Percentiles rank a stretch among this genome's conserved stretches.
phyloP scores from a whole-genome alignment of 345 rosid genomes.

The Salix caprea region DNA sequence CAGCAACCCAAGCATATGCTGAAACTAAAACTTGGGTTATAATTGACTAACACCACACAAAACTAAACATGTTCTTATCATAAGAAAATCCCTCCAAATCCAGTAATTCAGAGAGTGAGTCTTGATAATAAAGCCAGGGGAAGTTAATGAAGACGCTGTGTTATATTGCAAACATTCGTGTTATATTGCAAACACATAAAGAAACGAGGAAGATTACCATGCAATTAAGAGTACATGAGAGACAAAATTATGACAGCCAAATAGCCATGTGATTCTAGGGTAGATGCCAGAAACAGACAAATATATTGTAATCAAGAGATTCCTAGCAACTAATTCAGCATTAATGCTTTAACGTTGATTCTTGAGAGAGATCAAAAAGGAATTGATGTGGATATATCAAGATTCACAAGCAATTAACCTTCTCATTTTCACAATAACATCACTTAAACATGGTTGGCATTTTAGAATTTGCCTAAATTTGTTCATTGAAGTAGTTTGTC shows the following conservation, averaged over 20 bases:
- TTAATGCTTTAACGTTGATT: background rate
- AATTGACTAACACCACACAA: background rate
- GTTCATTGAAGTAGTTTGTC: background rate
- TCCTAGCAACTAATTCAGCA: background rate
- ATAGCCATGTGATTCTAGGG: background rate
- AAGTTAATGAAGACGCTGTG: background rate
- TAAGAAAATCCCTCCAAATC: background rate
- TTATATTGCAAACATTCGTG: background rate
- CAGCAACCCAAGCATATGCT: background rate
- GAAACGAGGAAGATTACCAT: background rate
- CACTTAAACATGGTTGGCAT: background rate
- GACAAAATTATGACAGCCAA: background rate
- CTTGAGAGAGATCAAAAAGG: background rate
- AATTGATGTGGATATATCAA: background rate
- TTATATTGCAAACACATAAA: background rate
- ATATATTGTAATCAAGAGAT: background rate
- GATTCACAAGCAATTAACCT: background rate
- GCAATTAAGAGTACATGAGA: background rate
- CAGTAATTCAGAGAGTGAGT: background rate
- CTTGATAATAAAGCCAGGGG: background rate
- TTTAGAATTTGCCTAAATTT: background rate
- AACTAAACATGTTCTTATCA: background rate
- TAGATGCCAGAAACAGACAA: background rate
- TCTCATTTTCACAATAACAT: background rate
- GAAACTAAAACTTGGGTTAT: background rate